Evolutionary conservation across 2,329 filamentous ascomycete species (phyloP), one percentile per base, ranked within the genome.

Genomic region (Colletotrichum simmondsii): DNA sequence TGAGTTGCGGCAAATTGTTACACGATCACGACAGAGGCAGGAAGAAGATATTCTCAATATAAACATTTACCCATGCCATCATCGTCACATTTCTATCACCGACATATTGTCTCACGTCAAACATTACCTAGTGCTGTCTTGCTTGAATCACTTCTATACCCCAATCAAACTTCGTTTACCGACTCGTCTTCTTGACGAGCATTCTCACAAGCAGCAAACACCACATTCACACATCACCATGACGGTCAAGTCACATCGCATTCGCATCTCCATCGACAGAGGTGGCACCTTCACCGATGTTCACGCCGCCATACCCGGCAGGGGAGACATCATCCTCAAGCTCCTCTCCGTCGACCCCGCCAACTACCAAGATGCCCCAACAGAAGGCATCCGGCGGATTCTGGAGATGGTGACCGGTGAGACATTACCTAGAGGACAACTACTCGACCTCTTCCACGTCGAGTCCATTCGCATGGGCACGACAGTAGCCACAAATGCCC

Each of bases 391-490:
- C 74, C 87, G 92, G 3, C 80, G 81, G 35, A 82, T 85, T 28
- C 75, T 84, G 12, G 82, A 81, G 76, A 76, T 78, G 19, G 81
- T 80, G 6, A 79, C 80, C 1, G 78, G 78, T 4, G 77, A 77
- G 6, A 73, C 79, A 2, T 77, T 84, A 19, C 81, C 83, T 0
- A 77, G 81, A 5, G 82, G 81, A 1, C 76, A 79, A 1, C 68
- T 80, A 7, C 64, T 85, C 12, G 80, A 84, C 12, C 79, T 83
- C 1, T 79, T 78, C 0, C 77, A 80, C 12, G 80, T 85, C 49
- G 91, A 93, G 78, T 92, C 90, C 69, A 94, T 94, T 77, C 90
- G 93, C 26, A 94, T 94, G 92, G 93, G 93, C n/a, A 95, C 93
- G 0, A 95, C 93, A 0, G 93, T 95, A 2, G 93, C 93, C 1